Percentiles rank a stretch among this genome's conserved stretches.
These are phyloP conservation scores for Hibiscus tridactylites DNA, from an alignment of 345 rosid genomes.

Conservation along the genomic window DNA sequence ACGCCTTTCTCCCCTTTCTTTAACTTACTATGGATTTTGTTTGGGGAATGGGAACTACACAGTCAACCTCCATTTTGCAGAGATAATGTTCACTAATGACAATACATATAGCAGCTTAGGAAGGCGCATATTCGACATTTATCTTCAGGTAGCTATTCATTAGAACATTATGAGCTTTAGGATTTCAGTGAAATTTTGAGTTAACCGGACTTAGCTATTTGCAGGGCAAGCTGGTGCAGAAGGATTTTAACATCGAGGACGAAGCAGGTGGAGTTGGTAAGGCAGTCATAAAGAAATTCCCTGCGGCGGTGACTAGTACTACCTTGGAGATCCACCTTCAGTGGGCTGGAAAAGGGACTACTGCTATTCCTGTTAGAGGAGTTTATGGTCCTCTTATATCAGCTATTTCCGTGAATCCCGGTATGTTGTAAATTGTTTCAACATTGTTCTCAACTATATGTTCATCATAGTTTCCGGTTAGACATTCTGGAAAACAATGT, in stretches of 20 bases:
- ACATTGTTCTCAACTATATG: background rate
- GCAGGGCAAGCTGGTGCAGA: conserved; percentile 38
- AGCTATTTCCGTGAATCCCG: conserved; percentile 38
- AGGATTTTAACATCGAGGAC: conserved; percentile 47
- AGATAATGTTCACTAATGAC: conserved; percentile 41
- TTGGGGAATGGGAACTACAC: conserved; percentile 34
- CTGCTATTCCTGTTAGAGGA: conserved; percentile 28
- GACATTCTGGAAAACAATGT: background rate
- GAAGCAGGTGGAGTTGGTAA: conserved; percentile 45
- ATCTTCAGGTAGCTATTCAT: conserved; percentile 42
- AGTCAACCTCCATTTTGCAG: conserved; percentile 74
- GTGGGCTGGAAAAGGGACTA: conserved; percentile 69
- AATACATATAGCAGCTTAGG: conserved; percentile 37
- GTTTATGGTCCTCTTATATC: conserved; percentile 59
- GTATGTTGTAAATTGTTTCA: conserved; percentile 15
- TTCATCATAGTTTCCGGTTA: background rate
- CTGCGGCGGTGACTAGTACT: conserved; percentile 14
- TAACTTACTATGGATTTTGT: conserved; percentile 47
- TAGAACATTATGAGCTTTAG: background rate
- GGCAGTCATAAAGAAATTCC: conserved; percentile 20
- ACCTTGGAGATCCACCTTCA: conserved; percentile 47
- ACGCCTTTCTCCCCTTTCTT: conserved; percentile 36
- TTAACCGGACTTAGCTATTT: background rate
- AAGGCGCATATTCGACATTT: conserved; percentile 54
- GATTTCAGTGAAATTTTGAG: background rate